Percentiles rank a stretch among this genome's conserved stretches.
Conservation (phyloP, 78 protist genomes). For the Speleostelium caveatum region DNA sequence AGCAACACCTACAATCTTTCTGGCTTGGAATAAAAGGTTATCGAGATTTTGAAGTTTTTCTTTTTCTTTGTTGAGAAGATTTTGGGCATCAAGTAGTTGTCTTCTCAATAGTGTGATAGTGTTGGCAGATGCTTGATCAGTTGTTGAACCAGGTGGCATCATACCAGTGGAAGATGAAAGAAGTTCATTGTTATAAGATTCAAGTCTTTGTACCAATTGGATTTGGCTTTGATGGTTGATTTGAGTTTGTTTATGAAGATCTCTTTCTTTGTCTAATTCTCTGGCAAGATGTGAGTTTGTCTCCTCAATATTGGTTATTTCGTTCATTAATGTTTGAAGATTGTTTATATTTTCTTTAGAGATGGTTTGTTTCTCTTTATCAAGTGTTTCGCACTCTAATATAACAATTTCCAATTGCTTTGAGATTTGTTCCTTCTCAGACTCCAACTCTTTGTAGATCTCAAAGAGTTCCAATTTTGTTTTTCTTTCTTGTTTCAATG, state of each 20-base stretch:
- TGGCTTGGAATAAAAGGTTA: conserved; percentile 41
- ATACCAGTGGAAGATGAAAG: neutral
- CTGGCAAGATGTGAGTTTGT: conserved; percentile 29
- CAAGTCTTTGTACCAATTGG: conserved; percentile 11
- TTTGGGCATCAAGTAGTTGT: conserved; percentile 48
- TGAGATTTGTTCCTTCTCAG: conserved; percentile 35
- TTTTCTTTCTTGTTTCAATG: conserved; percentile 59
- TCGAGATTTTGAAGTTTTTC: conserved; percentile 51
- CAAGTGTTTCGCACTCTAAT: conserved; percentile 64
- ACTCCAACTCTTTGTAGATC: conserved; percentile 59
- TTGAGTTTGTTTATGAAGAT: neutral
- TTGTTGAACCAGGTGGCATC: neutral
- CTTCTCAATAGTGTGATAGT: conserved; percentile 19
- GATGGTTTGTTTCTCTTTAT: conserved; percentile 60
- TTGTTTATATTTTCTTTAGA: conserved; percentile 64
- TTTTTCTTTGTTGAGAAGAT: conserved; percentile 23
- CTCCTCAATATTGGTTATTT: conserved; percentile 68
- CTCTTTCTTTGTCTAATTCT: conserved; percentile 66
- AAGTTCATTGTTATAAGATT: conserved; percentile 26
- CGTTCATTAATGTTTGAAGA: conserved; percentile 66
- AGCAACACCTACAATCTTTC: conserved; percentile 48
- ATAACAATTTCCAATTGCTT: conserved; percentile 55
- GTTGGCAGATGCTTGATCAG: conserved; percentile 20
- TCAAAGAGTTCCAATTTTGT: conserved; percentile 64
- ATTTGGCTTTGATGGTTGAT: conserved; percentile 2